Percentiles rank a stretch among this genome's conserved stretches.
Evolutionary conservation across 208 protist genomes (phyloP).

Genomic region (Trypanosoma congolense): DNA sequence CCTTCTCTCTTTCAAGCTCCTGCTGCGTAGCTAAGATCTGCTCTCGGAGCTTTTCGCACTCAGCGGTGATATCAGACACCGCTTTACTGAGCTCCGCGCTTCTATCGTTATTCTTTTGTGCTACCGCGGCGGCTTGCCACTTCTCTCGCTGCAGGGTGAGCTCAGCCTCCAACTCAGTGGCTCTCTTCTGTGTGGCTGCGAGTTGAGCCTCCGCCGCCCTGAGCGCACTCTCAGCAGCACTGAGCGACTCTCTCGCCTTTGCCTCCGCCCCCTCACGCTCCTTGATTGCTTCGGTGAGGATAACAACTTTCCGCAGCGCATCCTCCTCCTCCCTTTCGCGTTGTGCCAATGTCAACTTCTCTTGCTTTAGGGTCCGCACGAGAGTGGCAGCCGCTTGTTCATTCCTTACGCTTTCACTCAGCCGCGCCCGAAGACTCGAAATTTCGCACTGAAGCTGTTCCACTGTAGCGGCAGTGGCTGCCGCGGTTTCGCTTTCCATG

Average conservation of each 20-base stretch:
- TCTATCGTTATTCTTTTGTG: neutral
- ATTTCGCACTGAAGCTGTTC: constrained; percentile 13
- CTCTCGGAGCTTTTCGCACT: neutral
- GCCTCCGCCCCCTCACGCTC: constrained; percentile 14
- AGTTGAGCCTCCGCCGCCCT: neutral
- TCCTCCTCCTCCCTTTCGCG: neutral
- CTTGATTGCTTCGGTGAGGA: constrained; percentile 8
- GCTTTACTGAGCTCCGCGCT: neutral
- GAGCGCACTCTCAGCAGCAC: neutral
- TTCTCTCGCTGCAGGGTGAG: neutral
- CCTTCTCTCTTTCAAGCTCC: constrained; percentile 11
- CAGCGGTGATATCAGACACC: neutral
- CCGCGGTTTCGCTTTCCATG: neutral
- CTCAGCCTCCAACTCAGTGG: neutral
- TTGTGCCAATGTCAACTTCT: neutral
- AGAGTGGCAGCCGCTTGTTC: constrained; percentile 1
- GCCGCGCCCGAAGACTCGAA: constrained; percentile 7
- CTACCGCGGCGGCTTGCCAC: neutral
- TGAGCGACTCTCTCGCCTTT: neutral
- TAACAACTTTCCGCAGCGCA: neutral
- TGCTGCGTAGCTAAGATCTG: constrained; percentile 4
- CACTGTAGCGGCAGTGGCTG: neutral
- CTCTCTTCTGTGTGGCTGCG: neutral
- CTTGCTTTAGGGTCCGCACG: neutral
- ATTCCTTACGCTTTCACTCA: constrained; percentile 20